A percentile compares a stretch with the other conserved stretches of the same genome.
Evolutionary conservation across 768 basidiomycete species (phyloP).

Genomic region (Grammothele lineata): DNA sequence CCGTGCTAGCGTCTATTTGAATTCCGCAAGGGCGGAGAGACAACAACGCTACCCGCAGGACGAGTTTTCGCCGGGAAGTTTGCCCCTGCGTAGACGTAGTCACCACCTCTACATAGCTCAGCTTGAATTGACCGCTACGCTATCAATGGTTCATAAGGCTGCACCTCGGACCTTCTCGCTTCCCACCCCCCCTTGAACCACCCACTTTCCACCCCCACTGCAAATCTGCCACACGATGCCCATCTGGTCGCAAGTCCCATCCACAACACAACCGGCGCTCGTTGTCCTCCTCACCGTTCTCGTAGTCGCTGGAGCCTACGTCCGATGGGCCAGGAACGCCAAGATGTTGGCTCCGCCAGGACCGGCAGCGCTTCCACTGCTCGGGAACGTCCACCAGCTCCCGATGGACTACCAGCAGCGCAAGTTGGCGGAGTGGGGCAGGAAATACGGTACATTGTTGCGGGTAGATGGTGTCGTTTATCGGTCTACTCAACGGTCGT

Average conservation of each 20-base stretch:
- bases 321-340: not conserved
- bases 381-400: constrained; percentile 14
- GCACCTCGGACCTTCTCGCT: not conserved
- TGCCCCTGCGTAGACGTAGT: too few relatives aligned
- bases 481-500: too few relatives aligned
- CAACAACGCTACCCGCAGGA: too few relatives aligned
- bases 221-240: constrained; percentile 1
- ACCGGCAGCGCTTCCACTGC: constrained; percentile 5
- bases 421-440: constrained; percentile 14
- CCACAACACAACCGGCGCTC: not conserved
- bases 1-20: too few relatives aligned
- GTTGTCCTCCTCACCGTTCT: not conserved
- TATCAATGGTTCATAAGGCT: too few relatives aligned
- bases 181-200: not conserved
- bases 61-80: too few relatives aligned
- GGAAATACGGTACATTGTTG: constrained; percentile 6
- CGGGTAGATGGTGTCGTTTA: too few relatives aligned
- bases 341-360: constrained; percentile 10
- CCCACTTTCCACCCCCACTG: not conserved
- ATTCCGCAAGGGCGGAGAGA: too few relatives aligned
- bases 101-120: too few relatives aligned
- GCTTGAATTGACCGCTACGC: too few relatives aligned
- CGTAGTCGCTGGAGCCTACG: constrained; percentile 1
- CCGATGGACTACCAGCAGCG: constrained; percentile 9
- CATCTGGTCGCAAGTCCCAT: not conserved